Evolutionary conservation across 768 basidiomycete genomes (phyloP).

Genomic region (Clavulina sp.): DNA sequence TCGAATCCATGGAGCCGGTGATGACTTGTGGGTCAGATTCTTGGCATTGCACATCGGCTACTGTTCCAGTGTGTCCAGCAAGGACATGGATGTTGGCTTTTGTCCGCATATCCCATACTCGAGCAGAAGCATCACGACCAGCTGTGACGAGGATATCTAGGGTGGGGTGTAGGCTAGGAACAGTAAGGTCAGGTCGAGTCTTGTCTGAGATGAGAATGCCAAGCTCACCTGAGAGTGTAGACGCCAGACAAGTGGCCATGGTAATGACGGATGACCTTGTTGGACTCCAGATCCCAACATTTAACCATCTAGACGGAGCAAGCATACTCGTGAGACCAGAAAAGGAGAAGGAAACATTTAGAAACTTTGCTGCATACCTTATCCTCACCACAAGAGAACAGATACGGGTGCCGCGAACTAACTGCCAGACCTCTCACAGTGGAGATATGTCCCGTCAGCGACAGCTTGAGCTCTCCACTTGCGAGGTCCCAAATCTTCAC

Average conservation of each 20-base stretch:
- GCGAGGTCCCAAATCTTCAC: conserved; percentile 99
- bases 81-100: conserved; percentile 91
- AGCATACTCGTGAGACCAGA: too few relatives aligned
- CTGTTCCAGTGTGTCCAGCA: conserved; percentile 83
- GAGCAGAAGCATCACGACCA: conserved; percentile 89
- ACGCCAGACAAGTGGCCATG: conserved; percentile 97
- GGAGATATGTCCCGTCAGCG: conserved; percentile 91
- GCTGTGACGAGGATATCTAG: conserved; percentile 89
- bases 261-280: conserved; percentile 98
- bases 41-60: conserved; percentile 91
- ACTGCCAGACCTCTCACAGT: conserved; percentile 92
- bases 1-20: conserved; percentile 96
- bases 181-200: background rate
- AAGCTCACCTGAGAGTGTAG: conserved; percentile 48
- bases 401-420: conserved; percentile 81
- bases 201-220: conserved; percentile 5
- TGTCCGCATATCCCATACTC: conserved; percentile 98
- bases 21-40: conserved; percentile 97
- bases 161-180: conserved; percentile 68
- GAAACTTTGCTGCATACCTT: conserved; percentile 53
- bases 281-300: conserved; percentile 97
- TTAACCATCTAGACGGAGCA: conserved; percentile 75
- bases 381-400: conserved; percentile 96
- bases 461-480: conserved; percentile 91
- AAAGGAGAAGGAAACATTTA: background rate